Evolutionary conservation across 768 basidiomycete species (phyloP).

Genomic region (Mycena amicta): DNA sequence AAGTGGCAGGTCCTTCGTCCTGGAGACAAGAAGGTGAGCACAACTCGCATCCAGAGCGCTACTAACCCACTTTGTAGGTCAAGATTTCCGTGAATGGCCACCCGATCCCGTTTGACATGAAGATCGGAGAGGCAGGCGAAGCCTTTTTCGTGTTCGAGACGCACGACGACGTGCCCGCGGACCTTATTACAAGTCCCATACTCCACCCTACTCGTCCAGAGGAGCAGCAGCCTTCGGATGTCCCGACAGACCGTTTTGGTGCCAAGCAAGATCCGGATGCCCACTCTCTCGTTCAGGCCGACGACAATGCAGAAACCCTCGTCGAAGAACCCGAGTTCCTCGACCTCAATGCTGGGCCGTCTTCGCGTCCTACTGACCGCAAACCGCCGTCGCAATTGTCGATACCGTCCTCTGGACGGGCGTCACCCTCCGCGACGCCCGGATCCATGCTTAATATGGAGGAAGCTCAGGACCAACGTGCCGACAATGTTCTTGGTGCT

Average conservation of each 20-base stretch:
- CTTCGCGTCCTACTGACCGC: slow-evolving; percentile 18
- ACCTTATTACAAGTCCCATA: slow-evolving; percentile 92
- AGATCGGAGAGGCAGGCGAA: slow-evolving; percentile 98
- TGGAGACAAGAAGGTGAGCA: slow-evolving; percentile 85
- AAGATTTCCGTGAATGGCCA: slow-evolving; percentile 86
- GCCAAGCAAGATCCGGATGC: slow-evolving; percentile 36
- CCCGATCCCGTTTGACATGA: slow-evolving; percentile 92
- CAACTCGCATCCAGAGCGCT: no score
- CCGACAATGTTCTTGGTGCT: slow-evolving; percentile 54
- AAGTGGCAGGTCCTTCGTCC: slow-evolving; percentile 96
- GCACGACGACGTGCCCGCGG: slow-evolving; percentile 88
- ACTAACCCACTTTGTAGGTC: slow-evolving; percentile 56
- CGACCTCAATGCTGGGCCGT: slow-evolving; percentile 67
- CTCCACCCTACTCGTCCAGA: slow-evolving; percentile 65
- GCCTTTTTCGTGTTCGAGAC: slow-evolving; percentile 99
- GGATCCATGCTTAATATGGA: slow-evolving; percentile 33
- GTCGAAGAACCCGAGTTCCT: slow-evolving; percentile 76
- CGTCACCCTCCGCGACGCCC: slow-evolving; percentile 11
- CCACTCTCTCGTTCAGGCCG: slow-evolving; percentile 23
- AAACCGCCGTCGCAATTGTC: slow-evolving; percentile 18
- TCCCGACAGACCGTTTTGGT: slow-evolving; percentile 44
- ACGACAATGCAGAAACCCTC: slow-evolving; percentile 18
- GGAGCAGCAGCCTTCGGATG: slow-evolving; percentile 27
- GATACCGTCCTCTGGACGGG: slow-evolving; percentile 2
- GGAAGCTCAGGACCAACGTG: slow-evolving; percentile 41